A percentile compares a stretch with the other conserved stretches of the same genome.
These are phyloP conservation scores for Gamsiella multidivaricata DNA, from an alignment of 192 early-diverging fungal genomes.

Conservation along the genomic window DNA sequence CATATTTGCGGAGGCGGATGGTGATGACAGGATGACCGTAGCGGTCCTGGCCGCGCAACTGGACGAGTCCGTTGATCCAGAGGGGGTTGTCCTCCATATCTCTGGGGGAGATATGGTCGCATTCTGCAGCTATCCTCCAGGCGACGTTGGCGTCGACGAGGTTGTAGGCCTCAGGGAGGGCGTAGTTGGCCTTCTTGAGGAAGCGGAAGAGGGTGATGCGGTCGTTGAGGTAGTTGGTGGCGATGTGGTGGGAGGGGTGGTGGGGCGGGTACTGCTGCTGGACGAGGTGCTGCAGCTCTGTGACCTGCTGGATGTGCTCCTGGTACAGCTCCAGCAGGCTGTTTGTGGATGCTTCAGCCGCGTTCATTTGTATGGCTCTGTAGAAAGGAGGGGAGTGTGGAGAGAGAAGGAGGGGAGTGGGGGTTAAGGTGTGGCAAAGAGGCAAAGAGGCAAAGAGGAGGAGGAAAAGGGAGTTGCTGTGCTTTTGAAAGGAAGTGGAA, in stretches of 20 bases:
- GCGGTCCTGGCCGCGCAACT: slow-evolving; percentile 42
- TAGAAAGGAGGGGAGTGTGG: neutral
- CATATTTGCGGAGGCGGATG: slow-evolving; percentile 44
- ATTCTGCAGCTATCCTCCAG: slow-evolving; percentile 27
- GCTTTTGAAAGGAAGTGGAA: neutral
- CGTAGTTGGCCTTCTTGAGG: slow-evolving; percentile 52
- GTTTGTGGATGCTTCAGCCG: slow-evolving; percentile 31
- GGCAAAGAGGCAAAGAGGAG: neutral
- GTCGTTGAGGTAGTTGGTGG: slow-evolving; percentile 45
- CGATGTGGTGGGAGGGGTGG: slow-evolving; percentile 29
- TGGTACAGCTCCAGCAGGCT: slow-evolving; percentile 36
- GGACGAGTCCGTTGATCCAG: slow-evolving; percentile 37
- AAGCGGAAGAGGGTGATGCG: slow-evolving; percentile 55
- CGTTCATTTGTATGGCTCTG: too few relatives aligned
- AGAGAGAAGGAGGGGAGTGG: neutral
- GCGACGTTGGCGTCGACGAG: slow-evolving; percentile 42
- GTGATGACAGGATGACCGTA: slow-evolving; percentile 50
- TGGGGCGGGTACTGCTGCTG: slow-evolving; percentile 43
- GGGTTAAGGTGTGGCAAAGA: too few relatives aligned
- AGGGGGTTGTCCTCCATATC: slow-evolving; percentile 35
- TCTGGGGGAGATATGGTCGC: slow-evolving; percentile 35
- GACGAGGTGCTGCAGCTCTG: slow-evolving; percentile 48
- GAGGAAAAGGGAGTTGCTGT: neutral
- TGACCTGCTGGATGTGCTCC: slow-evolving; percentile 48
- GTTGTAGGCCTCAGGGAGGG: slow-evolving; percentile 43